Base-by-base conservation (phyloP, 768 basidiomycete species). In the button mushroom (Agaricus bisporus) region DNA sequence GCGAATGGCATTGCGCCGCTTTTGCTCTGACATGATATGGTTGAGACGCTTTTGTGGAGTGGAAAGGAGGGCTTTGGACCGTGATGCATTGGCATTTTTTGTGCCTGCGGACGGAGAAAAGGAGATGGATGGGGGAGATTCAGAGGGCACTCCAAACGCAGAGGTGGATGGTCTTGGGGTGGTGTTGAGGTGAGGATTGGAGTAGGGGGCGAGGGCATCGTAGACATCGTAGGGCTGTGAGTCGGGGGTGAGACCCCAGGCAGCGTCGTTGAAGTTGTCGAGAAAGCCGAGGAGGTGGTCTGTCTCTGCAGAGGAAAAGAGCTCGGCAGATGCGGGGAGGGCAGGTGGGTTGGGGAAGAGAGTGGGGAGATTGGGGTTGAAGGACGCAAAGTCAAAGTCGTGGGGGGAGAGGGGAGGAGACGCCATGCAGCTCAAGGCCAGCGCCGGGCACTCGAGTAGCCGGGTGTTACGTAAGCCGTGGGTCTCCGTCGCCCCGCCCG, bases 21-120 rank as follows among this genome's bases (percentile, higher is more conserved):
- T 91, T 70, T 95, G 92, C 66, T 95, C 93, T 6, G 90, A 92
- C 80, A 91, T 85, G 74, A 95, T 94, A 72, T 95, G 91, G 65
- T 94, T 93, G 14, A 91, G 79, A 11, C 91, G 81, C 63, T 93
- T 92, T 68, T 95, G 90, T 0, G 90, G 90, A 4, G 82, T 84
- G 5, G 90, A 87, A 22, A 94, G 75, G 17, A 90, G 78, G 0
- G 84, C 76, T 59, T 88, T 90, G 18, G 76, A 49, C 55, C 76
- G 74, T 42, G 73, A 60, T 20, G 61, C 58, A 32, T 10, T 15
- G 39, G 18, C 37, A 22, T 42, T 32, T 22, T 39, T 35, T 61
- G n/a, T n/a, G n/a, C n/a, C n/a, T n/a, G n/a, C n/a, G n/a, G n/a
- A n/a, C n/a, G 25, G 49, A 38, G 28, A 45, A 38, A 50, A 62